phyloP scores from a whole-genome alignment of 2,329 filamentous ascomycete genomes.

The Ciborinia camelliae region DNA sequence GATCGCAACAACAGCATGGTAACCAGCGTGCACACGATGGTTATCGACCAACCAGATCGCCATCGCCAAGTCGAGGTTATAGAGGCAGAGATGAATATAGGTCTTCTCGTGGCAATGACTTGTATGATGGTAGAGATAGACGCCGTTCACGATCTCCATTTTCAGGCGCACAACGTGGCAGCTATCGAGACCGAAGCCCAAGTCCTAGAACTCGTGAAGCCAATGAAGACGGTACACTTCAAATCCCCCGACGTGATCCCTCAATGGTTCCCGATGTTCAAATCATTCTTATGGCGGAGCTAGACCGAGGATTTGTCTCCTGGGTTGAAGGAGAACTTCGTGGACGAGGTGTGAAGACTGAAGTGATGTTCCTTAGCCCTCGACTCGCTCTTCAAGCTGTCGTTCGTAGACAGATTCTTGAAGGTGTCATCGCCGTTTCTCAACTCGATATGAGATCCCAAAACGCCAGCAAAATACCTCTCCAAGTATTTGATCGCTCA shows the following conservation, averaged over 20 bases:
- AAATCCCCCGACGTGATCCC: slow-evolving; percentile 70
- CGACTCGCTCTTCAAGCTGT: slow-evolving; percentile 73
- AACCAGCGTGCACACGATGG: slow-evolving; percentile 60
- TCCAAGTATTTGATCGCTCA: slow-evolving; percentile 83
- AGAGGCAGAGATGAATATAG: slow-evolving; percentile 30
- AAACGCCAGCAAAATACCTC: slow-evolving; percentile 66
- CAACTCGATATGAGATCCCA: slow-evolving; percentile 71
- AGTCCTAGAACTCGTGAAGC: slow-evolving; percentile 58
- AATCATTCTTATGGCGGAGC: slow-evolving; percentile 74
- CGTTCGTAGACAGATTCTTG: slow-evolving; percentile 79
- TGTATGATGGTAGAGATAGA: slow-evolving; percentile 41
- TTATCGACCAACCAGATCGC: slow-evolving; percentile 41
- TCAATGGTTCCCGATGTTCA: slow-evolving; percentile 84
- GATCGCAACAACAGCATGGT: slow-evolving; percentile 12
- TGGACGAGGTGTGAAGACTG: slow-evolving; percentile 66
- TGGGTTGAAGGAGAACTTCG: slow-evolving; percentile 79
- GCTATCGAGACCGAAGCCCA: slow-evolving; percentile 66
- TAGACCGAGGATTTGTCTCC: slow-evolving; percentile 73
- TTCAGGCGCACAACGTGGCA: slow-evolving; percentile 44
- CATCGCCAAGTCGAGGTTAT: slow-evolving; percentile 26
- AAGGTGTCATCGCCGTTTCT: slow-evolving; percentile 83
- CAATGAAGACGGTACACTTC: slow-evolving; percentile 60
- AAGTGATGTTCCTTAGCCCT: slow-evolving; percentile 76
- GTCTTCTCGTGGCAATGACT: slow-evolving; percentile 10
- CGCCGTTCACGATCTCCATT: slow-evolving; percentile 69